These are phyloP conservation scores for Boletus sp. DNA, from an alignment of 768 basidiomycete species.

Conservation along the genomic window DNA sequence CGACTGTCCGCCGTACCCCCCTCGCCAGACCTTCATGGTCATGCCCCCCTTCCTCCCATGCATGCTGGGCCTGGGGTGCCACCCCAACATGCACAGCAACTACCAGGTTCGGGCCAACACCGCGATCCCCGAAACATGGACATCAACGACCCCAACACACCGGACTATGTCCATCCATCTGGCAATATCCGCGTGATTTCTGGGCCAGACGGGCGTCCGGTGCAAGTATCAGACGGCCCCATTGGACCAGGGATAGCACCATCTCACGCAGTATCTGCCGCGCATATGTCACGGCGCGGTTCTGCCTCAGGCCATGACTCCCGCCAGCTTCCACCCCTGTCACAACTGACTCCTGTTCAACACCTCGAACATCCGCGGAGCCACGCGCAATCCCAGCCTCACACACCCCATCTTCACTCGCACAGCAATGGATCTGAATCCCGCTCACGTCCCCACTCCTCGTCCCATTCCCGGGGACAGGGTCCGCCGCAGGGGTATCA, in stretches of 20 bases:
- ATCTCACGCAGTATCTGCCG: slow-evolving; percentile 36
- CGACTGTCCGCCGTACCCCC: slow-evolving; percentile 62
- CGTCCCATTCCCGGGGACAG: slow-evolving; percentile 49
- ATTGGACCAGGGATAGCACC: slow-evolving; percentile 39
- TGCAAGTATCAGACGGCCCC: slow-evolving; percentile 48
- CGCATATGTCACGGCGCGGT: slow-evolving; percentile 43
- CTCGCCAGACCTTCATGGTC: slow-evolving; percentile 48
- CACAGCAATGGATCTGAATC: slow-evolving; percentile 41
- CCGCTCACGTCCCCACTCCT: slow-evolving; percentile 48
- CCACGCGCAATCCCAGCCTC: slow-evolving; percentile 34
- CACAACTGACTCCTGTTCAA: slow-evolving; percentile 44
- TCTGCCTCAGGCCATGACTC: slow-evolving; percentile 42
- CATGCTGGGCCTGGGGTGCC: slow-evolving; percentile 37
- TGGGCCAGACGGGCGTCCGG: slow-evolving; percentile 47
- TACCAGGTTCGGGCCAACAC: slow-evolving; percentile 18
- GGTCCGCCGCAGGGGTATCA: slow-evolving; percentile 31
- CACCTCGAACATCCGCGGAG: slow-evolving; percentile 34
- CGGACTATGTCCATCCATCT: slow-evolving; percentile 50
- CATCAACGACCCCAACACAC: slow-evolving; percentile 45
- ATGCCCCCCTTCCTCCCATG: slow-evolving; percentile 31
- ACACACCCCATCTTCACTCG: slow-evolving; percentile 42
- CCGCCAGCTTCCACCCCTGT: slow-evolving; percentile 49
- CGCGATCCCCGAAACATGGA: slow-evolving; percentile 42
- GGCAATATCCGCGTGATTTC: slow-evolving; percentile 45
- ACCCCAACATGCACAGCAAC: slow-evolving; percentile 30